Base-by-base conservation (phyloP, 305 asterid genomes). In the Solanum hybrid region DNA sequence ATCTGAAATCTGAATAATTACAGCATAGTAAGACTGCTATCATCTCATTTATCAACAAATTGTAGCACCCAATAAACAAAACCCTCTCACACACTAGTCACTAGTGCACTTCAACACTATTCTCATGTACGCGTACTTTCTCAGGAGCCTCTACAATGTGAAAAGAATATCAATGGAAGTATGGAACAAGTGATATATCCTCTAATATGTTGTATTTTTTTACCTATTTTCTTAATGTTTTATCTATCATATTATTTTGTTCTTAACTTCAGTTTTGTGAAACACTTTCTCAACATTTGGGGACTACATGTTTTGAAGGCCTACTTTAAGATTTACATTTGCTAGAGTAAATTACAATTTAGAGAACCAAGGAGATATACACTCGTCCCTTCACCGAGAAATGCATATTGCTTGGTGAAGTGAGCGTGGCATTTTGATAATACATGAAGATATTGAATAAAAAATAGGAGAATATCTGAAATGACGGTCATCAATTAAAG, bases 1-100 rank as follows among this genome's bases (percentile, higher is more conserved):
- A 51, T 95, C 99, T 91, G 99, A 92, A 89, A 97, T 96, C 99
- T 97, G 90, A 31, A 90, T 24, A 89, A 88, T 36, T 32, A 89
- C 77, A 85, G 77, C 29, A 85, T 11, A 10, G 31, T 51, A 57
- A 51, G 88, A 57, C 15, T 85, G 88, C 88, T 31, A 51, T 31
- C 45, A 85, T 85, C 88, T 51, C 88, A 84, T 41, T 84, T 84
- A 45, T 51, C 45, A 85, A 29, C 76, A 85, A 45, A 51, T 32
- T 57, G 41, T 57, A 20, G 41, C 77, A 11, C 15, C 31, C 77
- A 20, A 57, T 24, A 84, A 51, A 85, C 31, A 51, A 85, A 85
- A 57, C 31, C 31, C 39, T 57, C 38, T 5, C 41, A 31, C 26
- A 51, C 41, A 84, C 41, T 61, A 61, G 73, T 61, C 73, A 84